Conservation (phyloP, 225 moss, liverwort and hornwort genomes). For the Climacium dendroides region DNA sequence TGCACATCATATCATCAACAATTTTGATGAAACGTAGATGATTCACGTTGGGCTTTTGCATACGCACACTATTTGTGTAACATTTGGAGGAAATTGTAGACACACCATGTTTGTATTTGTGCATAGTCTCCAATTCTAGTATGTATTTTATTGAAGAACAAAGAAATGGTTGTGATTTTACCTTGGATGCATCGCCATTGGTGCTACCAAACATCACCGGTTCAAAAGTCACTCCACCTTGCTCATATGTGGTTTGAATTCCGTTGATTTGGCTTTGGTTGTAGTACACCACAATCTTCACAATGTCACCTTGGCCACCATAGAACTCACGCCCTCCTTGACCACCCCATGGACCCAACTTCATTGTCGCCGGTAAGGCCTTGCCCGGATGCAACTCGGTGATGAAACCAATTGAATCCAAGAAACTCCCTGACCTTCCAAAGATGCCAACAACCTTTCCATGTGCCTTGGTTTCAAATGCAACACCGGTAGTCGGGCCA, state of each 20-base stretch:
- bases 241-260: background rate
- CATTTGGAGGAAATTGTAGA: background rate
- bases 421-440: background rate
- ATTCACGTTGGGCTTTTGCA: background rate
- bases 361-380: background rate
- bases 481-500: background rate
- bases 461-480: background rate
- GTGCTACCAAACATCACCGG: background rate
- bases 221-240: background rate
- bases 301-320: background rate
- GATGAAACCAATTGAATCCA: background rate
- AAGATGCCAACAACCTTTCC: background rate
- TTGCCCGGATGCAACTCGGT: background rate
- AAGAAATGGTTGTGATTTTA: background rate
- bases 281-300: background rate
- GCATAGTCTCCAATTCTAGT: background rate
- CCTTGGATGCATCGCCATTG: background rate
- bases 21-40: background rate
- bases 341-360: background rate
- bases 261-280: background rate
- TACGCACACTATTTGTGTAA: rapidly evolving
- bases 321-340: background rate
- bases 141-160: too few species aligned
- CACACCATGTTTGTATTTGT: background rate
- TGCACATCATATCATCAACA: background rate